phyloP scores from a whole-genome alignment of 164 flowering plant species.

The Annona squamosa region DNA sequence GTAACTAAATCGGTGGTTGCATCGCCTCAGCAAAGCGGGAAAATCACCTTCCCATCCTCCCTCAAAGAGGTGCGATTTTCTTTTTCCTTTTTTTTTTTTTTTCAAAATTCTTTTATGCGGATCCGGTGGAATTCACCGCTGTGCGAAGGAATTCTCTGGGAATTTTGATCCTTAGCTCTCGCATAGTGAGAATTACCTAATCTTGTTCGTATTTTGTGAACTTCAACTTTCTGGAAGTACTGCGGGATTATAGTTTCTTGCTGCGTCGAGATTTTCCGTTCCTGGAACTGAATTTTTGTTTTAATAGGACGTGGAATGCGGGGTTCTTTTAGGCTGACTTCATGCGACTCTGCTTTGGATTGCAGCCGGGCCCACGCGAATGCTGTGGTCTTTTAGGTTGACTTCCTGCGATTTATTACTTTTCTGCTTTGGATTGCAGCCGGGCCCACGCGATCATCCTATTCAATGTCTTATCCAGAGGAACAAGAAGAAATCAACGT shows the following conservation, averaged over 20 bases:
- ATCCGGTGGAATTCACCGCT: neutral
- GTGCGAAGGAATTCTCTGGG: neutral
- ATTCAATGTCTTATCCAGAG: conserved; percentile 62
- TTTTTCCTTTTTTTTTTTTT: neutral
- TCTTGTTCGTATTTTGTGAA: neutral
- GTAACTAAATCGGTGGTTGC: conserved; percentile 22
- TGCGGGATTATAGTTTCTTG: neutral
- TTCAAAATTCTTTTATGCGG: neutral
- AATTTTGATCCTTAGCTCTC: neutral
- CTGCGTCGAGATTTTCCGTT: neutral
- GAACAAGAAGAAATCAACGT: conserved; percentile 59
- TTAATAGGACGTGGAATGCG: neutral
- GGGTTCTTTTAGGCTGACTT: neutral
- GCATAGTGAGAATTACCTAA: neutral
- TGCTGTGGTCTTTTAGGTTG: neutral
- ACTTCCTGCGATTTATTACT: neutral
- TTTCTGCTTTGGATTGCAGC: conserved; percentile 35
- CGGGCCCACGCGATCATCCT: conserved; percentile 55
- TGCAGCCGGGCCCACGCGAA: conserved; percentile 77
- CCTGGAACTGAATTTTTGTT: neutral
- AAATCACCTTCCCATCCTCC: conserved; percentile 79
- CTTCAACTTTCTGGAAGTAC: neutral
- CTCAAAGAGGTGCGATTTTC: conserved; percentile 59
- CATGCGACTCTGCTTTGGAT: neutral
- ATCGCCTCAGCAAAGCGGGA: conserved; percentile 24